Conservation (phyloP, 129 eudicot genomes). For the Rutidosis leptorrhynchoides region DNA sequence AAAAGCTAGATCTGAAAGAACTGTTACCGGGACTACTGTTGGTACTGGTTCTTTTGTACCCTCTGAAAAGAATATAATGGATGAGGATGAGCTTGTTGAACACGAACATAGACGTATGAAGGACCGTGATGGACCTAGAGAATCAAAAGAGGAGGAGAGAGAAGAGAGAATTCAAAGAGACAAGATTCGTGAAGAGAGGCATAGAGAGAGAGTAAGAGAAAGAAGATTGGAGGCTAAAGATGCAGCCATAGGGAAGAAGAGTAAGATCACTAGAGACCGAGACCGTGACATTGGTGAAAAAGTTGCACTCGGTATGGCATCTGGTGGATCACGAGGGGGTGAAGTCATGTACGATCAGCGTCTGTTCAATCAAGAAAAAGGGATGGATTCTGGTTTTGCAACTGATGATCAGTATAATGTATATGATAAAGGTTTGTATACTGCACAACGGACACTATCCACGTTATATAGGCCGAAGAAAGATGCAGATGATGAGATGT, state of each 20-base stretch:
- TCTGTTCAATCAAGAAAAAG: conserved; percentile 83
- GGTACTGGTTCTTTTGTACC: conserved; percentile 39
- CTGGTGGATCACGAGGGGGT: conserved; percentile 63
- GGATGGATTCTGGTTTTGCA: conserved; percentile 86
- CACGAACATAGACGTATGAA: conserved; percentile 21
- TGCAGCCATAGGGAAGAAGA: conserved; percentile 91
- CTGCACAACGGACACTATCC: conserved; percentile 61
- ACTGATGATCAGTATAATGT: conserved; percentile 73
- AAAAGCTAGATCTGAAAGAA: conserved; percentile 83
- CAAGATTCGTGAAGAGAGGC: conserved; percentile 78
- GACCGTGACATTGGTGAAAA: conserved; percentile 94
- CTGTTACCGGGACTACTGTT: conserved; percentile 44
- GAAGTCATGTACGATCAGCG: conserved; percentile 88
- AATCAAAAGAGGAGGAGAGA: conserved; percentile 64
- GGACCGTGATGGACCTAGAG: conserved; percentile 48
- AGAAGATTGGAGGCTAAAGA: too few relatives aligned
- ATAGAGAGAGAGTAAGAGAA: conserved; percentile 79
- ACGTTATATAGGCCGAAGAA: conserved; percentile 83
- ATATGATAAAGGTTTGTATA: conserved; percentile 67
- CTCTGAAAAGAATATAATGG: conserved; percentile 40
- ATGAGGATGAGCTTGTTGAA: conserved; percentile 36
- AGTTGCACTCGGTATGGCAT: conserved; percentile 89
- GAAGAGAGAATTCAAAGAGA: conserved; percentile 69
- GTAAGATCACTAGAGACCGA: conserved; percentile 76
- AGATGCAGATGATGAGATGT: conserved; percentile 65